A percentile compares a stretch with the other conserved stretches of the same genome.
phyloP scores from a whole-genome alignment of 2,329 filamentous ascomycete genomes.

The Aspergillus fischeri region DNA sequence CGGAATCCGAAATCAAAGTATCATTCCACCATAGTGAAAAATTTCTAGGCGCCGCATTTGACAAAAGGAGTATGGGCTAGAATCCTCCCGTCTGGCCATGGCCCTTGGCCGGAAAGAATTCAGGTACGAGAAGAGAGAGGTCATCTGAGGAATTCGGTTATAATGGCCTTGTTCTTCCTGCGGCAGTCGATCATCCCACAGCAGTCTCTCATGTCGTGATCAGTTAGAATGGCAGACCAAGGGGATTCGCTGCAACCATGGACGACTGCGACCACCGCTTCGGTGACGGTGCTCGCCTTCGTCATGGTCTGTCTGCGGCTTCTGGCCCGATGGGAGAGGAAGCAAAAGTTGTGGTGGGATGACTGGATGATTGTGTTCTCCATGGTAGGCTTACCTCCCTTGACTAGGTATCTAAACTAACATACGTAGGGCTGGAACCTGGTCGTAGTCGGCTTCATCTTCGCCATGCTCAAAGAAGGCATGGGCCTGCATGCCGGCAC shows the following conservation, averaged over 20 bases:
- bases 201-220: not conserved
- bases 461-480: slow-evolving; percentile 44
- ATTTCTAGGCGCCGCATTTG: not conserved
- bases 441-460: slow-evolving; percentile 46
- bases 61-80: not conserved
- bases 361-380: slow-evolving; percentile 49
- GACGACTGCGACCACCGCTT: slow-evolving; percentile 38
- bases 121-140: not conserved
- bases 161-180: not conserved
- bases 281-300: slow-evolving; percentile 42
- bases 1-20: not conserved
- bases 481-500: slow-evolving; percentile 47
- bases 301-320: slow-evolving; percentile 40
- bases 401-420: not conserved
- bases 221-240: slow-evolving; percentile 5
- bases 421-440: slow-evolving; percentile 18
- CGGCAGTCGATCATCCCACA: not conserved
- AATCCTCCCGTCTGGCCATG: not conserved
- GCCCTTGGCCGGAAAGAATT: too few species aligned
- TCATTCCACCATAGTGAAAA: not conserved
- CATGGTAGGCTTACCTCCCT: slow-evolving; percentile 35
- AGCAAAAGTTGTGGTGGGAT: slow-evolving; percentile 49
- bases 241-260: slow-evolving; percentile 41
- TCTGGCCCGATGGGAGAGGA: slow-evolving; percentile 40
- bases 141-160: not conserved